These are phyloP conservation scores for Aspergillus avenaceus DNA, from an alignment of 495 filamentous ascomycete species.

Conservation along the genomic window DNA sequence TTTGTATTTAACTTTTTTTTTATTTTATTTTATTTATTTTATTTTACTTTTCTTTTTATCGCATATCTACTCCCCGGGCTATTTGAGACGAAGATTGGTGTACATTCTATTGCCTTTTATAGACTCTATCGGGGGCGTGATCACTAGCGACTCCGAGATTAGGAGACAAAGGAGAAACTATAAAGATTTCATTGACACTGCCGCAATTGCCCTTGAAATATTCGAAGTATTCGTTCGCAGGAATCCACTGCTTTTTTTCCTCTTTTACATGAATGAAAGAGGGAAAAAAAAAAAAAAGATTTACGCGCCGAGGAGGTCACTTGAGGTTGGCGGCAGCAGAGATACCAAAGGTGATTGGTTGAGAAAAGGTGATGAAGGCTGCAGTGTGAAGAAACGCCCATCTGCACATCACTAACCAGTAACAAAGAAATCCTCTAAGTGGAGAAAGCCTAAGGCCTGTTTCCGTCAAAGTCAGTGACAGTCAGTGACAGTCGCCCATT, in stretches of 20 bases:
- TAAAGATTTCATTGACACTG: neutral
- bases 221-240: neutral
- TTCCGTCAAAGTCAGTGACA: neutral
- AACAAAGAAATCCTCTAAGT: neutral
- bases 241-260: neutral
- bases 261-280: neutral
- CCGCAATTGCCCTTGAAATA: neutral
- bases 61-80: no score
- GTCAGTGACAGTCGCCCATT: conserved; percentile 1
- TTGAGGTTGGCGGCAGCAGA: conserved; percentile 4
- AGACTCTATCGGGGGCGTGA: neutral
- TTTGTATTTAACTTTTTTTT: no score
- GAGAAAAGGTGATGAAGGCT: conserved; percentile 15
- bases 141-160: neutral
- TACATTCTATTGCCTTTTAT: neutral
- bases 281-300: neutral
- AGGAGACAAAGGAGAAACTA: no score
- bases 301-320: conserved; percentile 23
- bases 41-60: no score
- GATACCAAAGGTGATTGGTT: conserved; percentile 13
- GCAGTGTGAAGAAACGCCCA: conserved; percentile 24
- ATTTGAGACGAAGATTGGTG: neutral
- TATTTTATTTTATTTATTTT: no score
- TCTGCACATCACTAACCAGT: conserved; percentile 15
- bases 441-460: no score